Base-by-base conservation (phyloP, 768 basidiomycete genomes). In the Lenzites betulinus region DNA sequence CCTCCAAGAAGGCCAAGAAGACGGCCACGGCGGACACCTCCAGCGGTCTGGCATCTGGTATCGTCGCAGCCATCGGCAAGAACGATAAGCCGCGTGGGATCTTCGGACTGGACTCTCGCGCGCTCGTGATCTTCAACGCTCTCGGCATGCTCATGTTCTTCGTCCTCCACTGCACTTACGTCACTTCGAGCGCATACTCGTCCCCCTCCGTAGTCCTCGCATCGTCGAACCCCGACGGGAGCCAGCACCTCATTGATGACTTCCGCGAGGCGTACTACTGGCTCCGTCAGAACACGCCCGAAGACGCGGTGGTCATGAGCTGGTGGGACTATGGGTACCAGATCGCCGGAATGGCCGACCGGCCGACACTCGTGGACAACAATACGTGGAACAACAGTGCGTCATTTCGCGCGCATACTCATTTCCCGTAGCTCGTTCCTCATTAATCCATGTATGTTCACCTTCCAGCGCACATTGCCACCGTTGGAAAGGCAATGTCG, bases 321-420 rank as follows among this genome's bases (percentile, higher is more conserved):
- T 99, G 97, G 97, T 98, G 97, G 97, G 97, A 98, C 77, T 99
- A 98, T 66, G 97, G 96, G 28, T 98, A 99, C 73, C 96, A 98
- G 75, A 98, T 98, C 70, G 97, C 97, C 41, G 97, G 97, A 41
- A 97, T 98, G 92, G 95, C 97, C 23, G 95, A 98, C 76, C 80
- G 96, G 46, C 88, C 94, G 15, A 98, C 96, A 1, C 77, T 98
- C 66, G 96, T 98, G 20, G 96, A 99, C 75, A 98, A 99, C 77
- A 98, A 98, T 72, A 99, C 97, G 0, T 98, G 97, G 97, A 98
- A 99, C 76, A 98, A 98, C 77, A 99, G 95, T 92, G 69, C 70
- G 92, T 81, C 2, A 26, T 41, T 43, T 25, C 4, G 30, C 30
- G 30, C 30, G 11, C 30, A 33, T n/a, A n/a, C n/a, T n/a, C n/a